Evolutionary conservation across 1,284 basidiomycete species (phyloP), one percentile per base, ranked within the genome.

Genomic region (Hymenochaete sp.): DNA sequence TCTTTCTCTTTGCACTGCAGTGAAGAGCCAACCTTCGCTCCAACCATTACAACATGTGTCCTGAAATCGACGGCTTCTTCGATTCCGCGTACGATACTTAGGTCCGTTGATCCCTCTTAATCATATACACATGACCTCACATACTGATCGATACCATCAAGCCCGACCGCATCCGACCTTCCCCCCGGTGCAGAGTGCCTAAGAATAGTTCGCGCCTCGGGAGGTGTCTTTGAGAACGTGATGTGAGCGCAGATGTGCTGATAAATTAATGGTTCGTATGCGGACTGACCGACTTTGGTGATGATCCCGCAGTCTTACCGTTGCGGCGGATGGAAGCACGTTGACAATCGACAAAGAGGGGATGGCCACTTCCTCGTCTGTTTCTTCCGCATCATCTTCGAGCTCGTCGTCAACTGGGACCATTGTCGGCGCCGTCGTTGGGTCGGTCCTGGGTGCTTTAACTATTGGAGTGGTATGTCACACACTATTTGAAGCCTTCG

Each of bases 381-480:
- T 19, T 5, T 33, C 47, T 3, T 44, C 42, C 19, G 29, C 37
- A 13, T 25, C 47, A n/a, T 44, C 47, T 16, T 10, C 19, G 8
- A 32, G 27, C 19, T 14, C 28, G 14, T 40, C 29, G 14, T n/a
- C 27, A 4, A 45, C 43, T 31, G 43, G 37, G 18, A 6, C 42
- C 11, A 45, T 49, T 18, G 38, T 45, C 19, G 47, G 47, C 18
- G 47, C 47, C 9, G 42, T 49, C 8, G 36, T 49, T 13, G 47
- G 47, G 21, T 49, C 47, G 26, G 25, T 49, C 11, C 42, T 49
- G 24, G 47, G 47, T 21, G 19, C 26, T 18, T 29, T 45, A 7
- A 24, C 45, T 26, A 41, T 49, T 14, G 43, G 42, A 16, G 42
- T 38, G 9, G 47, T 45, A 24, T 29, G 47, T 45, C 28, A 31